A percentile compares a stretch with the other conserved stretches of the same genome.
Evolutionary conservation across 345 rosid species (phyloP).

Genomic region (Alliaria petiolata): DNA sequence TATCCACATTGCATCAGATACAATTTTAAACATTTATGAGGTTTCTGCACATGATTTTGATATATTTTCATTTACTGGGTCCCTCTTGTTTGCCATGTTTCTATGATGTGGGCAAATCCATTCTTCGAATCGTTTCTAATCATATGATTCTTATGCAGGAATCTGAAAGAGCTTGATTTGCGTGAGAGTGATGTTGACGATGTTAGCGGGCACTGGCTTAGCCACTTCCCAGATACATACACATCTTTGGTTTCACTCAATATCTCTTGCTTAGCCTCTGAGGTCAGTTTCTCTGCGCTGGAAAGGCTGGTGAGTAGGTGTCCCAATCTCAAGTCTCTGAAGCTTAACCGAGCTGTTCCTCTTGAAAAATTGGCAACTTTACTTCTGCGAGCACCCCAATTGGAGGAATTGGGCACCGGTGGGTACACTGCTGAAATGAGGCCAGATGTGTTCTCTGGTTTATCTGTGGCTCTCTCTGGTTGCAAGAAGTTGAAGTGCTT

Average conservation of each 20-base stretch:
- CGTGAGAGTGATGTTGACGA: conserved; percentile 92
- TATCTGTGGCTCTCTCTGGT: conserved; percentile 59
- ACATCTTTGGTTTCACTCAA: conserved; percentile 83
- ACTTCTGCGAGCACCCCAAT: conserved; percentile 67
- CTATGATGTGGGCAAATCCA: neutral
- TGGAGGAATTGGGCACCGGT: conserved; percentile 84
- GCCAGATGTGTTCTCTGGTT: conserved; percentile 48
- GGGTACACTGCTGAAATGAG: conserved; percentile 53
- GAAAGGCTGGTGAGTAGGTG: conserved; percentile 77
- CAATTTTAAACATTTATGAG: neutral
- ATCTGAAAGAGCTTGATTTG: conserved; percentile 81
- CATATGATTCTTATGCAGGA: conserved; percentile 39
- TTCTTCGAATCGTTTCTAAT: neutral
- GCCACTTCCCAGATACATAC: conserved; percentile 74
- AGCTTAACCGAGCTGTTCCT: conserved; percentile 76
- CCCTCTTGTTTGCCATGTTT: neutral
- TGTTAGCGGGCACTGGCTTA: conserved; percentile 85
- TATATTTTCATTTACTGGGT: neutral
- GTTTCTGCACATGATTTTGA: neutral
- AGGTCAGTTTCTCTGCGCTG: conserved; percentile 71
- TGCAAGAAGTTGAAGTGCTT: conserved; percentile 67
- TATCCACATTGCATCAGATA: neutral
- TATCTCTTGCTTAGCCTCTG: conserved; percentile 68
- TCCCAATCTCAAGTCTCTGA: conserved; percentile 65
- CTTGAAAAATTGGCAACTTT: conserved; percentile 64